Percentiles rank a stretch among this genome's conserved stretches.
Conservation (phyloP, 2,329 filamentous ascomycete genomes). For the Aspergillus arachidicola region DNA sequence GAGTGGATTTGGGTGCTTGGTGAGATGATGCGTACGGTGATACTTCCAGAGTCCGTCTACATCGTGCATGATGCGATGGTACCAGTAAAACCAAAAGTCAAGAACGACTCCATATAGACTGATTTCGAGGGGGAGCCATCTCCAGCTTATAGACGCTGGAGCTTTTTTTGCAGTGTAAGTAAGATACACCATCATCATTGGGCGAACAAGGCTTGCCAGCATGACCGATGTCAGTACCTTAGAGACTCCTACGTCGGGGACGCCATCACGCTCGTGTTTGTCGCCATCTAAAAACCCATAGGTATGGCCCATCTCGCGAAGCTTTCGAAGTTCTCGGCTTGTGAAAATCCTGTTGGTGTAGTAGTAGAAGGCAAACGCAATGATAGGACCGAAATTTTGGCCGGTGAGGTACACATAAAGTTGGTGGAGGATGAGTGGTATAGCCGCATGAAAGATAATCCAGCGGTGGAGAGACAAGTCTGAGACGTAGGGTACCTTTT, state of each 20-base stretch:
- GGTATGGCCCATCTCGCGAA: conserved; percentile 42
- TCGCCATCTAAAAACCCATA: conserved; percentile 35
- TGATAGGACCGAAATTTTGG: conserved; percentile 31
- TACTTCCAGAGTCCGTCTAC: conserved; percentile 41
- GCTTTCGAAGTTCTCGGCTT: conserved; percentile 41
- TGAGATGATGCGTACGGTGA: conserved; percentile 48
- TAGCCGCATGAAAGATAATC: conserved; percentile 42
- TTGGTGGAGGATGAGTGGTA: conserved; percentile 44
- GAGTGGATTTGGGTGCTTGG: conserved; percentile 46
- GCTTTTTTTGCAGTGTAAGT: neutral
- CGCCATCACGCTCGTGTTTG: neutral
- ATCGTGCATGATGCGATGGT: conserved; percentile 45
- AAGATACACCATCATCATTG: neutral
- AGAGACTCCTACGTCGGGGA: neutral
- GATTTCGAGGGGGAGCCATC: neutral
- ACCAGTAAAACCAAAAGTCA: conserved; percentile 23
- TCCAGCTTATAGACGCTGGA: neutral
- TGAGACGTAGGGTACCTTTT: conserved; percentile 44
- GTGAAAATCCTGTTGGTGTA: conserved; percentile 41
- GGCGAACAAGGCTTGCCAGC: neutral
- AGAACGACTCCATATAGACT: conserved; percentile 6
- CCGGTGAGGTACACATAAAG: conserved; percentile 32
- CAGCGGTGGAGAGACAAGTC: conserved; percentile 40
- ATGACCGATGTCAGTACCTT: conserved; percentile 1
- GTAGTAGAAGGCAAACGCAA: conserved; percentile 42